Evolutionary conservation across 176 grass and related monocot species (phyloP).

Genomic region (Ensete glaucum): DNA sequence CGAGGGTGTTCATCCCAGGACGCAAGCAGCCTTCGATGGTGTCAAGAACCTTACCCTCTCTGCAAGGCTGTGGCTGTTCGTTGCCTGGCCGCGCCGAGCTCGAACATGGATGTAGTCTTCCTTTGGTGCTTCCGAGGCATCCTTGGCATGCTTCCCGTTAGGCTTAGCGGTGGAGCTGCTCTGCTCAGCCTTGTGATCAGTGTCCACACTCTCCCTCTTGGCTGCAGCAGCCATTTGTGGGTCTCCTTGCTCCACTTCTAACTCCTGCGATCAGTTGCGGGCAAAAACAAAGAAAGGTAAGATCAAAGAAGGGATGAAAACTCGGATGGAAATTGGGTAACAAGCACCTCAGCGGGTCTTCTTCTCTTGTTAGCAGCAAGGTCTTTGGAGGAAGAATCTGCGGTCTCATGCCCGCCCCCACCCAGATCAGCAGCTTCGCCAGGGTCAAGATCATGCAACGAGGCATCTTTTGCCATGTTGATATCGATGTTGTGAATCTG

Average conservation of each 20-base stretch:
- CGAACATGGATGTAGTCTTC: slow-evolving; percentile 17
- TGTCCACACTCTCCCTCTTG: neutral
- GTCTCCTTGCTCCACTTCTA: neutral
- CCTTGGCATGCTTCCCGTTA: neutral
- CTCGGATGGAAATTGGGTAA: too few species aligned
- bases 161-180: neutral
- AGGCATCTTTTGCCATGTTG: neutral
- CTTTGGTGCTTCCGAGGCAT: neutral
- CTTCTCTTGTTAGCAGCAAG: slow-evolving; percentile 16
- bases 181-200: neutral
- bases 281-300: neutral
- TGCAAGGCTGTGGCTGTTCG: slow-evolving; percentile 21
- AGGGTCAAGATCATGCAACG: neutral
- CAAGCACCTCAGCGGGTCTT: neutral
- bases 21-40: neutral
- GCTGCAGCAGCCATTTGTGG: neutral
- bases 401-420: neutral
- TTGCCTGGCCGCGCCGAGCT: slow-evolving; percentile 15
- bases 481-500: neutral
- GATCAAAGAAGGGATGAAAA: neutral
- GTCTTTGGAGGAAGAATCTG: slow-evolving; percentile 3
- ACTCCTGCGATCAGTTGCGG: neutral
- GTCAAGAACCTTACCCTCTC: slow-evolving; percentile 11
- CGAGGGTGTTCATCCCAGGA: too few species aligned
- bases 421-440: neutral